Base-by-base conservation (phyloP, 306 rosid species). In the Dalbergia cultrata region DNA sequence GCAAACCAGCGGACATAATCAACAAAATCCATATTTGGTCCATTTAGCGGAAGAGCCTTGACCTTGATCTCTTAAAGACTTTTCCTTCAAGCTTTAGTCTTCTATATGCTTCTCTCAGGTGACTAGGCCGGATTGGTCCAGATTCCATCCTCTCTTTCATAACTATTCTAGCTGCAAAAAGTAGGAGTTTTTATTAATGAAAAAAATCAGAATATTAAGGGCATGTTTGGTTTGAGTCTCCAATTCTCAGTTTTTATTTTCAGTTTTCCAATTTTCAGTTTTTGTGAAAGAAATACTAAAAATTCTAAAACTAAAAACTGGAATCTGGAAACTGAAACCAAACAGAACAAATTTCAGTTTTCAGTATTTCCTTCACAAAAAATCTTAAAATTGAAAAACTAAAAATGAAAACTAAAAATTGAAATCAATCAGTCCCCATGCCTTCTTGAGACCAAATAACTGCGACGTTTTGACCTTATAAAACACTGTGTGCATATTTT, bases 21-120 rank as follows among this genome's bases (percentile, higher is more conserved):
- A 43, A 43, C 79, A 57, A 49, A 26, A 44, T 45, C 8, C 59
- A 79, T 72, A 78, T 54, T 73, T 62, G 71, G 47, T 43, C 41
- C 41, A 37, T 83, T 83, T 87, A 91, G 54, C 91, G 92, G 82
- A 95, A 95, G 80, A 93, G 97, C 87, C 97, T 87, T 0, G 93
- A 82, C 22, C 43, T 90, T 21, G 98, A 83, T 86, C 86, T 93
- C 83, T 89, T 90, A 18, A 94, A 97, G 59, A 90, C 87, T 82
- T 93, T 95, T 37, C 99, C 99, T 87, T 95, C 99, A 60, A 92
- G 86, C 91, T 93, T 95, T 37, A 88, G 85, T 75, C 98, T 86
- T 87, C 97, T 85, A 82, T 90, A 87, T 44, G 98, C 91, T 86
- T 95, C 99, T 83, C 98, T 86, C 73, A 95, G 67, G 86, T 96